Conservation (phyloP, 2,329 filamentous ascomycete genomes). For the Claviceps digitariae region DNA sequence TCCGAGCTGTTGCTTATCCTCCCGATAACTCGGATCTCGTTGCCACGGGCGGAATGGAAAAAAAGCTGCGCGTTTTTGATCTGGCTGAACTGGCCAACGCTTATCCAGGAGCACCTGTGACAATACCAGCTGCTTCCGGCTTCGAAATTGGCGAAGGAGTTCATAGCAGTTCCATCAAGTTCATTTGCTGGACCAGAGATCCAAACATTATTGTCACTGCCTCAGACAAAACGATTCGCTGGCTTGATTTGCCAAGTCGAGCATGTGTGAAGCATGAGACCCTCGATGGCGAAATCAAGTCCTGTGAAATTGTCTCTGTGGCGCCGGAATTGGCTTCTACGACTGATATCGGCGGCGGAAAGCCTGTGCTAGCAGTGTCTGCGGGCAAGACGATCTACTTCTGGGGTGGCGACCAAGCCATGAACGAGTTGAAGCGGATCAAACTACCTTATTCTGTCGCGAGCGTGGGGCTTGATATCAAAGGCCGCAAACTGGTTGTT, state of each 20-base stretch:
- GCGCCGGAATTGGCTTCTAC: conserved; percentile 43
- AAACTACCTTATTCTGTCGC: conserved; percentile 75
- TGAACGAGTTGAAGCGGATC: conserved; percentile 61
- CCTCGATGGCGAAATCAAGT: conserved; percentile 76
- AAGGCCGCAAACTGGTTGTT: conserved; percentile 71
- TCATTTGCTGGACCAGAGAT: conserved; percentile 85
- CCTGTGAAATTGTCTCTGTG: conserved; percentile 74
- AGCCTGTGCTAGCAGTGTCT: conserved; percentile 69
- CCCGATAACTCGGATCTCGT: conserved; percentile 70
- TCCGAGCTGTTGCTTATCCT: conserved; percentile 83
- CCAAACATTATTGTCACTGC: conserved; percentile 84
- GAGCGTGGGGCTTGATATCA: conserved; percentile 76
- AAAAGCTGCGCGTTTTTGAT: conserved; percentile 91
- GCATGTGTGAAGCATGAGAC: conserved; percentile 62
- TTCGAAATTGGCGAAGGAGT: conserved; percentile 81
- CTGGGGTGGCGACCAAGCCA: conserved; percentile 64
- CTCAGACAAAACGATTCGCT: conserved; percentile 80
- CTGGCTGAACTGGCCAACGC: conserved; percentile 46
- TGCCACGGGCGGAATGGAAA: conserved; percentile 89
- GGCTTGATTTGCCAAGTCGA: conserved; percentile 78
- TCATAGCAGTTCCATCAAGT: conserved; percentile 84
- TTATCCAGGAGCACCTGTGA: conserved; percentile 25
- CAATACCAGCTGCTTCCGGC: conserved; percentile 45
- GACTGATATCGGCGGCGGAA: conserved; percentile 51
- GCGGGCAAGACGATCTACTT: conserved; percentile 94